Evolutionary conservation across 495 filamentous ascomycete species (phyloP).

Genomic region (Aspergillus wentii): DNA sequence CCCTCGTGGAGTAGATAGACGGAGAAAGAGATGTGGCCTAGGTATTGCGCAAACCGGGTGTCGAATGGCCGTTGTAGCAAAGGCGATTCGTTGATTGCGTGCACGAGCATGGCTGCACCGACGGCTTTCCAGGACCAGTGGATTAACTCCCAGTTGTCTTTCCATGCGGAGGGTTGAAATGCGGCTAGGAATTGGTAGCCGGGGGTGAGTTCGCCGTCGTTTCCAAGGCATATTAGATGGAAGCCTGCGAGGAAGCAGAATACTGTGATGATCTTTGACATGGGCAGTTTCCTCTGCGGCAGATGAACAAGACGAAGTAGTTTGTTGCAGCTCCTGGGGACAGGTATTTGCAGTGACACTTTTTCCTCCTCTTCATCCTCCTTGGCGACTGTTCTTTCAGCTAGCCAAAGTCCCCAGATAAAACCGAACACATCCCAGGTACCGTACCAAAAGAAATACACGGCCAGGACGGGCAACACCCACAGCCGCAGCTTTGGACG

Average conservation of each 20-base stretch:
- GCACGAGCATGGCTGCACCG: slow-evolving; percentile 17
- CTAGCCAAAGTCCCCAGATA: slow-evolving; percentile 37
- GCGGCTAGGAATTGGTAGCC: slow-evolving; percentile 17
- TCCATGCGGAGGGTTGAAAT: slow-evolving; percentile 16
- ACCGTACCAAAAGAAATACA: slow-evolving; percentile 30
- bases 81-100: slow-evolving; percentile 15
- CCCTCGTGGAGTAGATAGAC: slow-evolving; percentile 21
- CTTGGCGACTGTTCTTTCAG: slow-evolving; percentile 29
- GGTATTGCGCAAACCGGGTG: slow-evolving; percentile 17
- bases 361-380: too few species aligned
- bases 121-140: slow-evolving; percentile 18
- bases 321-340: slow-evolving; percentile 11
- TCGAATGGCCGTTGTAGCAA: slow-evolving; percentile 13
- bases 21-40: slow-evolving; percentile 27
- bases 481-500: slow-evolving; percentile 23
- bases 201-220: slow-evolving; percentile 16
- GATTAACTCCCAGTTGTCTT: slow-evolving; percentile 14
- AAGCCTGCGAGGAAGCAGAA: slow-evolving; percentile 13
- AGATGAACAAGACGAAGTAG: slow-evolving; percentile 7
- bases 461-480: slow-evolving; percentile 20
- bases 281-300: too few species aligned
- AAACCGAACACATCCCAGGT: slow-evolving; percentile 44
- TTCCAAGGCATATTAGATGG: slow-evolving; percentile 21
- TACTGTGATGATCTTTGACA: slow-evolving; percentile 1
- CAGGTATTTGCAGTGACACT: too few species aligned